These are phyloP conservation scores for Podospora australis DNA, from an alignment of 495 filamentous ascomycete species.

Conservation along the genomic window DNA sequence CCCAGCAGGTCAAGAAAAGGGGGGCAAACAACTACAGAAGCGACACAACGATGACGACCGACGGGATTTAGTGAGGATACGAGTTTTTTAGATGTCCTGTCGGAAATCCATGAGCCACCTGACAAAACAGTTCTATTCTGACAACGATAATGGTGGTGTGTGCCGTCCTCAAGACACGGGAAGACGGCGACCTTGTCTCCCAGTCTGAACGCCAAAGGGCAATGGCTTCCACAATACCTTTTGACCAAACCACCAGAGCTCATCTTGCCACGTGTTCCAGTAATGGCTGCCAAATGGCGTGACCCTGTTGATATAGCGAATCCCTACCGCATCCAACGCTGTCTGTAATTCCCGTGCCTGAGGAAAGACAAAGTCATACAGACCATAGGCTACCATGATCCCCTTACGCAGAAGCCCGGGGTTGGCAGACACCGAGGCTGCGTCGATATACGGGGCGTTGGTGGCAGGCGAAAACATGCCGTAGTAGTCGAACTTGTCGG, in stretches of 20 bases:
- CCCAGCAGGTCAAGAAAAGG: too few relatives aligned
- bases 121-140: too few relatives aligned
- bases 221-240: constrained; percentile 27
- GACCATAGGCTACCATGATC: constrained; percentile 25
- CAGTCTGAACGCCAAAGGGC: constrained; percentile 1
- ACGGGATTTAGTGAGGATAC: too few relatives aligned
- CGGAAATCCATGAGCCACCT: too few relatives aligned
- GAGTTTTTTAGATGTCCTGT: too few relatives aligned
- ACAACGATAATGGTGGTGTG: too few relatives aligned
- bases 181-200: too few relatives aligned
- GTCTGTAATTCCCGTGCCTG: constrained; percentile 20
- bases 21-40: too few relatives aligned
- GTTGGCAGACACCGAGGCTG: constrained; percentile 12
- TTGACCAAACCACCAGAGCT: constrained; percentile 30
- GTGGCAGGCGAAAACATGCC: constrained; percentile 30
- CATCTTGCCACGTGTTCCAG: constrained; percentile 33
- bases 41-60: too few relatives aligned
- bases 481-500: constrained; percentile 26
- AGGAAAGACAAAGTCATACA: constrained; percentile 25
- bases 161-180: too few relatives aligned
- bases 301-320: constrained; percentile 17
- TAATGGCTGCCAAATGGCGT: constrained; percentile 27
- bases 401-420: constrained; percentile 21
- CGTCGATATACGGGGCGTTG: constrained; percentile 16
- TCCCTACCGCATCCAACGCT: constrained; percentile 14